These are phyloP conservation scores for Cyberlindnera bimundalis DNA, from an alignment of 805 yeast genomes.

Conservation along the genomic window DNA sequence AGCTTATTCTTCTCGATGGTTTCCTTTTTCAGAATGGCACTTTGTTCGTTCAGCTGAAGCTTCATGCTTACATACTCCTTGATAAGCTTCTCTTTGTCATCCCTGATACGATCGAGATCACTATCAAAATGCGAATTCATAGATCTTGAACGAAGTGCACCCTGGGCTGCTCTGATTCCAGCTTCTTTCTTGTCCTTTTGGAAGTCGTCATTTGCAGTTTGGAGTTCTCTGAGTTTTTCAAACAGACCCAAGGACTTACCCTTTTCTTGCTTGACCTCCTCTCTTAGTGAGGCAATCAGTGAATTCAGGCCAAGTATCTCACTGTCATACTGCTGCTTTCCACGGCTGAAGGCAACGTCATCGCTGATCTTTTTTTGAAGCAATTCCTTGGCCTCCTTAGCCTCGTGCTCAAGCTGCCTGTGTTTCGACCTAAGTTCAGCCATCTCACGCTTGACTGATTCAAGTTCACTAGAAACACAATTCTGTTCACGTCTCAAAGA, in stretches of 20 bases:
- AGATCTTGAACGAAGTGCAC: conserved; percentile 25
- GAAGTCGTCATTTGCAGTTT: conserved; percentile 33
- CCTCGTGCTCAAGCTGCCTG: conserved; percentile 44
- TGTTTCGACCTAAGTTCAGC: conserved; percentile 24
- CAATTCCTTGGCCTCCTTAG: conserved; percentile 38
- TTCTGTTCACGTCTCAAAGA: conserved; percentile 28
- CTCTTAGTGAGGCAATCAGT: conserved; percentile 17
- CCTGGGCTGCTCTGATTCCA: conserved; percentile 24
- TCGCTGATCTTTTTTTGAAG: conserved; percentile 41
- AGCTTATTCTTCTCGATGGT: conserved; percentile 40
- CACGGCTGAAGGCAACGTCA: conserved; percentile 41
- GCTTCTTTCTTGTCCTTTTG: conserved; percentile 23
- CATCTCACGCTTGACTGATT: conserved; percentile 27
- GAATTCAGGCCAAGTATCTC: conserved; percentile 37
- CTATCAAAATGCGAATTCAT: conserved; percentile 19
- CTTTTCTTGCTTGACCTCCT: conserved; percentile 29
- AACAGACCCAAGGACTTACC: conserved; percentile 29
- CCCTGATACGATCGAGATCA: conserved; percentile 23
- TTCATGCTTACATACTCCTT: conserved; percentile 46
- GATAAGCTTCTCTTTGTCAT: conserved; percentile 26
- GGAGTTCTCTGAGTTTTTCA: conserved; percentile 27
- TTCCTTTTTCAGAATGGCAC: conserved; percentile 47
- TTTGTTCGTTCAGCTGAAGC: conserved; percentile 49
- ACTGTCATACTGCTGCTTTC: conserved; percentile 40
- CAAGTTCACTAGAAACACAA: conserved; percentile 27